phyloP scores from a whole-genome alignment of 192 early-diverging fungal species.

The Piromyces finnis region DNA sequence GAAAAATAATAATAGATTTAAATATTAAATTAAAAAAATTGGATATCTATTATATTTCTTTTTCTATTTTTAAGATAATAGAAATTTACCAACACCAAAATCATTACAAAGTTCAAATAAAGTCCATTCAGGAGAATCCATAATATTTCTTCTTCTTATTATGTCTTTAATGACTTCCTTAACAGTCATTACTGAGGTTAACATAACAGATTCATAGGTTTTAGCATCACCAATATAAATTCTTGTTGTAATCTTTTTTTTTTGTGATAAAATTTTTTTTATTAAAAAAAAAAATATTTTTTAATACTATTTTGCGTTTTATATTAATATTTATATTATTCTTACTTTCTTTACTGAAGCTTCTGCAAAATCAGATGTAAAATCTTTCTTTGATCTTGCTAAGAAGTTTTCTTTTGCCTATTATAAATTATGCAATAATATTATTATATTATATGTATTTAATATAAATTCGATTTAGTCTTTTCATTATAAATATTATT shows the following conservation, averaged over 20 bases:
- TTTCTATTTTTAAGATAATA: no score
- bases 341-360: not conserved
- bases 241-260: slow-evolving; percentile 46
- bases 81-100: slow-evolving; percentile 52
- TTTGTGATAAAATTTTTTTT: no score
- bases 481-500: no score
- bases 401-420: not conserved
- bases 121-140: slow-evolving; percentile 44
- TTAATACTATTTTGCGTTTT: no score
- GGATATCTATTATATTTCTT: no score
- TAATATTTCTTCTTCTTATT: slow-evolving; percentile 27
- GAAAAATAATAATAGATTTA: no score
- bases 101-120: slow-evolving; percentile 82
- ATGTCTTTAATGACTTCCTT: slow-evolving; percentile 54
- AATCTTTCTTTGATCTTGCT: not conserved
- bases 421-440: not conserved
- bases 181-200: slow-evolving; percentile 55
- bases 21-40: no score
- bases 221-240: slow-evolving; percentile 70
- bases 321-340: not conserved
- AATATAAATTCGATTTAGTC: no score
- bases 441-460: no score
- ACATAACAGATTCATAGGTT: slow-evolving; percentile 56
- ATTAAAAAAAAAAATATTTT: no score
- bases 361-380: not conserved